phyloP scores from a whole-genome alignment of 2,329 filamentous ascomycete genomes.

The Trichoderma koningii region DNA sequence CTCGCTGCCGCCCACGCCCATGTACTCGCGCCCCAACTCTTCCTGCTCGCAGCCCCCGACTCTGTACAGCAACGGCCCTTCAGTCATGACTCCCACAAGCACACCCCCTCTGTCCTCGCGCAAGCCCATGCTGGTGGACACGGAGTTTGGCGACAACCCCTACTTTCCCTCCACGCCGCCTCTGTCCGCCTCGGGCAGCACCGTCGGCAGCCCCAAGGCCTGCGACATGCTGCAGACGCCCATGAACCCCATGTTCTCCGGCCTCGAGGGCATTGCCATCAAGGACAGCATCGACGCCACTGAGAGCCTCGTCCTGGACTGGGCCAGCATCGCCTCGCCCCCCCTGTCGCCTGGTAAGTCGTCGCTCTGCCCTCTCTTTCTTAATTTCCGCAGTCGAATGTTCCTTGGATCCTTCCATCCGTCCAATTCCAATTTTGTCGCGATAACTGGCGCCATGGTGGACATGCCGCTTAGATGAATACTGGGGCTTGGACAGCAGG shows the following conservation, averaged over 20 bases:
- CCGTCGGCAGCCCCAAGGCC: constrained; percentile 80
- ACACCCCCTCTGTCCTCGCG: constrained; percentile 63
- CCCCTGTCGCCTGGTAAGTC: constrained; percentile 88
- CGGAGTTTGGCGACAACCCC: constrained; percentile 68
- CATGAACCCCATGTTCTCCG: constrained; percentile 75
- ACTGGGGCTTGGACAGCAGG: constrained; percentile 34
- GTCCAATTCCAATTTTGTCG: background rate
- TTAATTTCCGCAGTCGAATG: constrained; percentile 21
- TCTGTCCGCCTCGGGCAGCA: constrained; percentile 81
- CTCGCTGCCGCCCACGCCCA: constrained; percentile 62
- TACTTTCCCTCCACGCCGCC: constrained; percentile 86
- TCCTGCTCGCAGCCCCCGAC: constrained; percentile 64
- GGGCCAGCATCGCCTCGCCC: constrained; percentile 76
- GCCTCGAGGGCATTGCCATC: constrained; percentile 63
- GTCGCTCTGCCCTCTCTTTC: background rate
- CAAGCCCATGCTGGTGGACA: constrained; percentile 81
- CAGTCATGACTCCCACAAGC: constrained; percentile 71
- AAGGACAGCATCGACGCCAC: constrained; percentile 73
- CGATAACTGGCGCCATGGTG: background rate
- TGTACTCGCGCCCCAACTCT: constrained; percentile 66
- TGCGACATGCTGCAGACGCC: constrained; percentile 80
- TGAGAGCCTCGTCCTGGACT: constrained; percentile 76
- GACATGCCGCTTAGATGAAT: constrained; percentile 14
- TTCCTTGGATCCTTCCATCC: background rate
- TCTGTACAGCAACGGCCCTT: constrained; percentile 59